Evolutionary conservation across 2,329 filamentous ascomycete species (phyloP).

Genomic region (Paraphoma chrysanthemicola): DNA sequence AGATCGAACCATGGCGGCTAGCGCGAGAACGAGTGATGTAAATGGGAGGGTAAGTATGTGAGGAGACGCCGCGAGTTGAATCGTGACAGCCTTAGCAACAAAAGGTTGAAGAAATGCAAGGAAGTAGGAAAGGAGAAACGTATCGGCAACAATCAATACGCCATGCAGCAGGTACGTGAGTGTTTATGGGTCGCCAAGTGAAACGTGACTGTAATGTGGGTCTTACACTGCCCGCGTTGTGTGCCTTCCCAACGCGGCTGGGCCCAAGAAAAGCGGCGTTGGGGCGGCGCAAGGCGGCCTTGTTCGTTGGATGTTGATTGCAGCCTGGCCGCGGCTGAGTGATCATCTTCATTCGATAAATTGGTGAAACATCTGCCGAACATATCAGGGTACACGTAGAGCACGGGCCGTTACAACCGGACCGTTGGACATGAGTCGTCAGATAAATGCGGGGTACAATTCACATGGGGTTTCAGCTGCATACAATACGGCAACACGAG

Average conservation of each 20-base stretch:
- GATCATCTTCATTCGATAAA: background rate
- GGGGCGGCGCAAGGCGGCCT: background rate
- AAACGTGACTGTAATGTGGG: background rate
- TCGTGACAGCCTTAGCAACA: background rate
- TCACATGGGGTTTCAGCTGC: slow-evolving; percentile 10
- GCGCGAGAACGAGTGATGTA: background rate
- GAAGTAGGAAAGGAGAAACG: background rate
- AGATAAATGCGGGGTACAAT: slow-evolving; percentile 7
- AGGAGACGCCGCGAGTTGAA: slow-evolving; percentile 2
- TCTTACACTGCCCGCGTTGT: background rate
- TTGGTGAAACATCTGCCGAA: slow-evolving; percentile 7
- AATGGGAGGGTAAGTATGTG: background rate
- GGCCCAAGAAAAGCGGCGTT: background rate
- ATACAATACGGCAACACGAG: background rate
- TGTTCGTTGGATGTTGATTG: background rate
- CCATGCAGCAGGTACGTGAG: background rate
- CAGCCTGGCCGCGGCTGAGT: background rate
- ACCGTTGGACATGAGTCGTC: slow-evolving; percentile 4
- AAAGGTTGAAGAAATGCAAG: background rate
- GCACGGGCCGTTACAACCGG: background rate
- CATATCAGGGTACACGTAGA: background rate
- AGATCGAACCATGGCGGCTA: slow-evolving; percentile 24
- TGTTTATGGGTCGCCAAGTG: background rate
- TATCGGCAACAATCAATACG: background rate
- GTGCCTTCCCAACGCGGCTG: background rate